phyloP scores from a whole-genome alignment of 495 filamentous ascomycete species.

The Neurospora sp. region DNA sequence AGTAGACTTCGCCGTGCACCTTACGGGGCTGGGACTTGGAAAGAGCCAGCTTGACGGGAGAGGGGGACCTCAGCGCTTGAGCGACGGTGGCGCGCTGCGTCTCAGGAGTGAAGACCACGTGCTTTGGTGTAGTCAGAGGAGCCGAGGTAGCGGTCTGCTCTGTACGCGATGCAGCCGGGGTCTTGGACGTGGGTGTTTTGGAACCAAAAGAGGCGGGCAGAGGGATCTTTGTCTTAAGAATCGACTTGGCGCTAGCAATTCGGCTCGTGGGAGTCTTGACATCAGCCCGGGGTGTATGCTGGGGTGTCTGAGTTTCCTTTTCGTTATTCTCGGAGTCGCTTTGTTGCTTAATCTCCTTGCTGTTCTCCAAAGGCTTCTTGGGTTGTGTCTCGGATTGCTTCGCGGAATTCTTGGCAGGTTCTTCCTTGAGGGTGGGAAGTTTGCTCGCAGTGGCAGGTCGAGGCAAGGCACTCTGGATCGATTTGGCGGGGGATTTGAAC shows the following conservation, averaged over 20 bases:
- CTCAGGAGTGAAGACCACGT: constrained; percentile 38
- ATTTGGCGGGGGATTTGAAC: constrained; percentile 25
- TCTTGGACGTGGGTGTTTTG: constrained; percentile 19
- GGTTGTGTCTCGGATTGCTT: neutral
- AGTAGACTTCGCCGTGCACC: constrained; percentile 23
- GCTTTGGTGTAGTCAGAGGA: constrained; percentile 41
- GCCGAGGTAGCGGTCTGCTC: constrained; percentile 34
- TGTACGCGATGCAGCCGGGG: constrained; percentile 25
- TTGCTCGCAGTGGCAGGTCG: constrained; percentile 31
- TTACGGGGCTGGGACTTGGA: constrained; percentile 21
- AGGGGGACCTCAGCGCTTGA: constrained; percentile 31
- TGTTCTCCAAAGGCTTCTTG: constrained; percentile 5
- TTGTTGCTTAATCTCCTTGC: neutral
- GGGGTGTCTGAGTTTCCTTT: constrained; percentile 6
- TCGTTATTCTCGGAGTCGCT: neutral
- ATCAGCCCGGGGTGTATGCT: constrained; percentile 11
- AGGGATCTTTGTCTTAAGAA: constrained; percentile 30
- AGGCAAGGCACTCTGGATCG: constrained; percentile 19
- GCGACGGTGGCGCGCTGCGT: constrained; percentile 24
- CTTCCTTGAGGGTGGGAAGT: constrained; percentile 3
- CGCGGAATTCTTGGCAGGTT: constrained; percentile 8
- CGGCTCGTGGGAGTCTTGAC: constrained; percentile 29
- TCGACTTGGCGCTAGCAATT: constrained; percentile 41
- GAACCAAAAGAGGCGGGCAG: constrained; percentile 22
- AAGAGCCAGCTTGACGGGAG: constrained; percentile 38